phyloP scores from a whole-genome alignment of 2,329 filamentous ascomycete species.

The Sclerotinia spermophila region DNA sequence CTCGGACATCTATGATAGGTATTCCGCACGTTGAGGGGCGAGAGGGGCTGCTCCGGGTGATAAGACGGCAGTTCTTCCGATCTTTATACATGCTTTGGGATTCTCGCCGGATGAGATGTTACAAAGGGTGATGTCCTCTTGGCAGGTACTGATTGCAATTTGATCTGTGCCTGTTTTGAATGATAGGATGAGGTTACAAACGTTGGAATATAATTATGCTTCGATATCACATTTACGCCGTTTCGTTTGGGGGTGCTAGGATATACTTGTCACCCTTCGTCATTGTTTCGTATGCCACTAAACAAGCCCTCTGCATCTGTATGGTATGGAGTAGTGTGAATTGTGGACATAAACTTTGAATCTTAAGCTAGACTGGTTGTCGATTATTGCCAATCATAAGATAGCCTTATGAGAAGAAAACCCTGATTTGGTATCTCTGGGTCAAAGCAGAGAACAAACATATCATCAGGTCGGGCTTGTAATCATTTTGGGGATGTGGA shows the following conservation, averaged over 20 bases:
- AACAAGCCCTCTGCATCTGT: not conserved
- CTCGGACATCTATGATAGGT: conserved; percentile 6
- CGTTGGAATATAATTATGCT: conserved; percentile 4
- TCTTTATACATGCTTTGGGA: not conserved
- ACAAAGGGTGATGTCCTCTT: not conserved
- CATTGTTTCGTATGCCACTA: not conserved
- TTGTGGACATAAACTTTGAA: not conserved
- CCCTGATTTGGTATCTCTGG: not conserved
- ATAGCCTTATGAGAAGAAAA: not conserved
- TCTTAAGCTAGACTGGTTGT: not conserved
- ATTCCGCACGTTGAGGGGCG: conserved; percentile 4
- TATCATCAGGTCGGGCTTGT: not conserved
- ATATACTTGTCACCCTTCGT: not conserved
- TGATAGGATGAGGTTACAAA: conserved; percentile 8
- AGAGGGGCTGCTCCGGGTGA: conserved; percentile 6
- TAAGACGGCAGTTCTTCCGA: conserved; percentile 10
- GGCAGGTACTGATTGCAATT: conserved; percentile 7
- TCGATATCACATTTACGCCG: not conserved
- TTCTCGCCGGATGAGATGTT: conserved; percentile 4
- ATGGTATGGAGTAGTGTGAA: not conserved
- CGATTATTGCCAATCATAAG: conserved; percentile 8
- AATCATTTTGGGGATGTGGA: not conserved
- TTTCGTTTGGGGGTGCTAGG: not conserved
- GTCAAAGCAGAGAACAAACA: not conserved
- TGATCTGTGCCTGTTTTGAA: conserved; percentile 1